Conservation (phyloP, 108 stramenopile species). For the Poteriospumella lacustris region DNA sequence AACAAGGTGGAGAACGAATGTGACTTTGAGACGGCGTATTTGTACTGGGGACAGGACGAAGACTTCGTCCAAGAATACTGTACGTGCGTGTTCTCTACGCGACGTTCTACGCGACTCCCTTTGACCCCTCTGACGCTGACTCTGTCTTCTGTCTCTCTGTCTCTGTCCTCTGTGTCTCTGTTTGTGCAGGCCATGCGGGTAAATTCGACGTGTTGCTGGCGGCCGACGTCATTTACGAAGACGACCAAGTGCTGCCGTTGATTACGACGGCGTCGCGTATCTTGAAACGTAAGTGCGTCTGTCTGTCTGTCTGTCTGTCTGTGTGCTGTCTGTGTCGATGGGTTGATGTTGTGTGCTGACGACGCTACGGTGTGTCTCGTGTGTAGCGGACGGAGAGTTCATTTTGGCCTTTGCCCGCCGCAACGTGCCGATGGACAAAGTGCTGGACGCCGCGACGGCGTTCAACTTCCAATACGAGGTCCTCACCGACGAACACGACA, state of each 20-base stretch:
- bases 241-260: not conserved
- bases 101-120: no score
- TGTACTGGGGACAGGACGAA: not conserved
- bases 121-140: no score
- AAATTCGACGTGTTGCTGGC: not conserved
- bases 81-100: not conserved
- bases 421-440: not conserved
- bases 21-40: not conserved
- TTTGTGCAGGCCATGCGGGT: no score
- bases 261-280: not conserved
- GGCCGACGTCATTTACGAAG: constrained; percentile 17
- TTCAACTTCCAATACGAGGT: not conserved
- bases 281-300: not conserved
- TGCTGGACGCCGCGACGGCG: not conserved
- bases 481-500: not conserved
- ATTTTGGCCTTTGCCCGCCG: constrained; percentile 3
- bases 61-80: not conserved
- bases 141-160: no score
- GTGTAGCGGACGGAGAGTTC: not conserved
- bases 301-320: not conserved
- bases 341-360: not conserved
- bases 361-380: not conserved
- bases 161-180: no score
- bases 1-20: not conserved
- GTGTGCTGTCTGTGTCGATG: not conserved